Conservation (phyloP, 495 filamentous ascomycete species). For the Mycothermus thermophilus region DNA sequence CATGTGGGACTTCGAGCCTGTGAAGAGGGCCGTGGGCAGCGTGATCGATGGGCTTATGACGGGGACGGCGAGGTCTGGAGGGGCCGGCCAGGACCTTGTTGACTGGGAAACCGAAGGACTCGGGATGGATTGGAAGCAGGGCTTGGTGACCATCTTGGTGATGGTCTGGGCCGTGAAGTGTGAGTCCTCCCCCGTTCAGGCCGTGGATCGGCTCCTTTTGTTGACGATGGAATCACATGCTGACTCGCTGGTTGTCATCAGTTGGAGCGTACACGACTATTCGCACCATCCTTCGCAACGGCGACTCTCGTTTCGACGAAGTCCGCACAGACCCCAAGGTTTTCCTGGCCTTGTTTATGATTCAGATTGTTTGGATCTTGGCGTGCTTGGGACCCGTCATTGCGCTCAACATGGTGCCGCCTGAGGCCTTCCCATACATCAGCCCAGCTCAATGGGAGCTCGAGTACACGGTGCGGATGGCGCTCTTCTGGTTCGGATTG, state of each 20-base stretch:
- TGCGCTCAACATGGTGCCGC: slow-evolving; percentile 44
- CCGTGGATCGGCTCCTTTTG: no score
- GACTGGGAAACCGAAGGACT: no score
- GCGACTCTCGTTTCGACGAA: slow-evolving; percentile 47
- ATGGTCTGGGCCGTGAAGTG: slow-evolving; percentile 44
- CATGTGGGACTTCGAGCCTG: no score
- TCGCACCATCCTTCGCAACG: no score
- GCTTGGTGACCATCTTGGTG: slow-evolving; percentile 41
- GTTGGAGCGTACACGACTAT: slow-evolving; percentile 48
- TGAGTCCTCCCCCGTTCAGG: no score
- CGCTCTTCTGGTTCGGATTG: no score
- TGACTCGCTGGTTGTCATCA: no score
- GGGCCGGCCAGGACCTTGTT: not conserved
- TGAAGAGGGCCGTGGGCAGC: no score
- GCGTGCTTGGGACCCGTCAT: slow-evolving; percentile 48
- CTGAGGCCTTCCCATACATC: slow-evolving; percentile 26
- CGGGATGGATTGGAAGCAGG: slow-evolving; percentile 41
- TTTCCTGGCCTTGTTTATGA: slow-evolving; percentile 43
- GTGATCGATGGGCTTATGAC: no score
- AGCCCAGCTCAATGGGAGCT: slow-evolving; percentile 33
- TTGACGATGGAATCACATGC: slow-evolving; percentile 1
- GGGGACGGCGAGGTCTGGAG: not conserved
- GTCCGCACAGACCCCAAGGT: slow-evolving; percentile 38
- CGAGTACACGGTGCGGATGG: no score
- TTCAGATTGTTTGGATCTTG: slow-evolving; percentile 50